Evolutionary conservation across 2,329 filamentous ascomycete genomes (phyloP), one percentile per base, ranked within the genome.

Genomic region (Penicillium sp.): DNA sequence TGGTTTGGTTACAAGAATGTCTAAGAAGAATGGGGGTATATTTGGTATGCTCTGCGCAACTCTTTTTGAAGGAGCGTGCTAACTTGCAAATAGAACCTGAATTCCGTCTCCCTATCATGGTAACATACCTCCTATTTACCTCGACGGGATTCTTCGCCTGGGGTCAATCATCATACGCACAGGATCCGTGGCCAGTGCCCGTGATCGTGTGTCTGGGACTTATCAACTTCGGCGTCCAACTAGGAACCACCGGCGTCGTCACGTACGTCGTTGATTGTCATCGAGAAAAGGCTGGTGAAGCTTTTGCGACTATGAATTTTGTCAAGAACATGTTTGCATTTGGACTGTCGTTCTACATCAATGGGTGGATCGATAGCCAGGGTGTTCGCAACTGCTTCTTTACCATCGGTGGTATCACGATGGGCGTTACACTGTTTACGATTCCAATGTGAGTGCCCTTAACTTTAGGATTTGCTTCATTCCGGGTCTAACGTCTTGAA

Each of bases 251-350:
- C 0, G 66, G 68, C 5, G 65, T 73, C 1, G 66, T 73, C 3
- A 69, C 70, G 0, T 74, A 74, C 42, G 62, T 73, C 3, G 66
- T 68, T 33, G 72, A 74, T 61, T 72, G 71, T 49, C 71, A 74
- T 57, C 66, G 68, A 14, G 61, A 69, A 35, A 67, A 70, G 44
- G 69, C 70, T 1, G 68, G 68, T 13, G 70, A 74, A 51, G 70
- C 70, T 0, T 70, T 74, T 42, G 69, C 71, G 0, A 61, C 63
- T 16, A 72, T 74, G 67, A 73, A 71, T 51, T 73, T 72, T 44
- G 51, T 70, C 39, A 74, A 73, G 62, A 74, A 72, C 48, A 48
- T 73, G 42, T 71, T 74, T 44, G 65, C 70, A 1, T 74, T 73
- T 40, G 66, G 70, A 0, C 50, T 75, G 44, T 71, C 71, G 1